phyloP scores from a whole-genome alignment of 495 filamentous ascomycete species.

The Pyrenopolyporus hunteri region DNA sequence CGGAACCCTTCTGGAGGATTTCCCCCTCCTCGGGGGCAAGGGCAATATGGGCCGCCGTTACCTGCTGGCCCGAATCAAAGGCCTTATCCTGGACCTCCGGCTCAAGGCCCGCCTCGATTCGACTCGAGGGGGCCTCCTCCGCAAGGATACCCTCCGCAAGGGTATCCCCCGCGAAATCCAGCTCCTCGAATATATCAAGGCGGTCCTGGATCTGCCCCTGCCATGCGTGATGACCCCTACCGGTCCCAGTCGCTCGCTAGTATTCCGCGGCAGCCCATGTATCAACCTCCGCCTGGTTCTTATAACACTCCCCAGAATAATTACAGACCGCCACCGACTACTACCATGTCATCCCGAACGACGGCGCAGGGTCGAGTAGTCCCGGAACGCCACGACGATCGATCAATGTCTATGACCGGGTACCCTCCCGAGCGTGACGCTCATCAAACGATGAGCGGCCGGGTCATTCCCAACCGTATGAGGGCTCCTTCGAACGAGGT shows the following conservation, averaged over 20 bases:
- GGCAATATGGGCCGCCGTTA: slow-evolving; percentile 34
- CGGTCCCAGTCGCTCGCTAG: slow-evolving; percentile 91
- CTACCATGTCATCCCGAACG: slow-evolving; percentile 67
- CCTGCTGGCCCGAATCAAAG: slow-evolving; percentile 37
- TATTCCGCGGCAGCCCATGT: slow-evolving; percentile 67
- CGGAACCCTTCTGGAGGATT: slow-evolving; percentile 54
- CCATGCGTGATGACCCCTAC: slow-evolving; percentile 82
- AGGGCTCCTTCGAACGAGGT: slow-evolving; percentile 50
- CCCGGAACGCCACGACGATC: slow-evolving; percentile 88
- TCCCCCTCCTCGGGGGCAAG: slow-evolving; percentile 35
- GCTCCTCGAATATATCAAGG: slow-evolving; percentile 61
- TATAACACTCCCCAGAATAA: slow-evolving; percentile 73
- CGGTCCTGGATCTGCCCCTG: slow-evolving; percentile 62
- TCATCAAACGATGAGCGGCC: slow-evolving; percentile 87
- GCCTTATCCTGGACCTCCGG: slow-evolving; percentile 64
- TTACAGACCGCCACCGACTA: slow-evolving; percentile 78
- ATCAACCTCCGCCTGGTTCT: slow-evolving; percentile 66
- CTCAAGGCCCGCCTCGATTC: slow-evolving; percentile 41
- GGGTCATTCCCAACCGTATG: slow-evolving; percentile 73
- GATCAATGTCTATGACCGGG: slow-evolving; percentile 93
- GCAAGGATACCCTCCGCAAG: slow-evolving; percentile 58
- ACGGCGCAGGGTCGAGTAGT: slow-evolving; percentile 89
- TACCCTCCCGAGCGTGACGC: slow-evolving; percentile 79
- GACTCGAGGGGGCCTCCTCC: slow-evolving; percentile 54
- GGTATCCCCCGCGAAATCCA: slow-evolving; percentile 62